Percentiles rank a stretch among this genome's conserved stretches.
phyloP scores from a whole-genome alignment of 2,329 filamentous ascomycete species.

The Pestalotiopsis sp. region DNA sequence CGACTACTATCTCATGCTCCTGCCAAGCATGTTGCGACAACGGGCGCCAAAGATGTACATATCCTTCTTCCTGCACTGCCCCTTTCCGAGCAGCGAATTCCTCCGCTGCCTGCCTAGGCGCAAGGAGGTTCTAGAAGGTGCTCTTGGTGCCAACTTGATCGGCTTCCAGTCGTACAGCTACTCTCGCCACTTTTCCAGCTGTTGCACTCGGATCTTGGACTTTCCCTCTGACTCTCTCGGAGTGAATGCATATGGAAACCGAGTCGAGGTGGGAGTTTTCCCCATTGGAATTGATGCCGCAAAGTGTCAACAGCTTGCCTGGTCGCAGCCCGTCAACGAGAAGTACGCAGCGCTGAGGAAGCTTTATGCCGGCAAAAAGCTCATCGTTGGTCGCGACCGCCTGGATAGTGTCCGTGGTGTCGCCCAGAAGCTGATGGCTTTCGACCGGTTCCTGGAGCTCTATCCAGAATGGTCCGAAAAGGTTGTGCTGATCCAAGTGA shows the following conservation, averaged over 20 bases:
- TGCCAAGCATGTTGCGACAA: conserved; percentile 87
- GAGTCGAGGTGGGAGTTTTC: conserved; percentile 90
- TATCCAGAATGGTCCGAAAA: conserved; percentile 92
- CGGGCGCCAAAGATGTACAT: conserved; percentile 88
- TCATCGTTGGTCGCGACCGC: conserved; percentile 94
- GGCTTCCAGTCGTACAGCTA: conserved; percentile 97
- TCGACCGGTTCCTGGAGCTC: conserved; percentile 86
- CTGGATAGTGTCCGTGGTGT: conserved; percentile 91
- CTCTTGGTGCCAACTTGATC: conserved; percentile 88
- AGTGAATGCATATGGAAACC: conserved; percentile 85
- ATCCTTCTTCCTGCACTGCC: conserved; percentile 90
- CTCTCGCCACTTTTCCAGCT: conserved; percentile 91
- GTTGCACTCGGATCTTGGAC: conserved; percentile 88
- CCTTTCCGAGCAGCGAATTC: conserved; percentile 96
- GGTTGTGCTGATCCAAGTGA: conserved; percentile 94
- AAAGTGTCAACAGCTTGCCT: conserved; percentile 75
- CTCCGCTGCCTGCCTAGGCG: conserved; percentile 84
- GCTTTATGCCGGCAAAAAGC: conserved; percentile 86
- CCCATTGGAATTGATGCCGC: conserved; percentile 93
- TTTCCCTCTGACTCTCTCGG: conserved; percentile 85
- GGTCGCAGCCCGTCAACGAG: conserved; percentile 69
- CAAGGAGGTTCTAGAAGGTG: conserved; percentile 88
- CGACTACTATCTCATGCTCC: conserved; percentile 89
- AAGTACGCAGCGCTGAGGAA: conserved; percentile 74
- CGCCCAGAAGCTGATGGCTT: conserved; percentile 93